Conservation (phyloP, 2,329 filamentous ascomycete species). For the Diaporthe sp. region DNA sequence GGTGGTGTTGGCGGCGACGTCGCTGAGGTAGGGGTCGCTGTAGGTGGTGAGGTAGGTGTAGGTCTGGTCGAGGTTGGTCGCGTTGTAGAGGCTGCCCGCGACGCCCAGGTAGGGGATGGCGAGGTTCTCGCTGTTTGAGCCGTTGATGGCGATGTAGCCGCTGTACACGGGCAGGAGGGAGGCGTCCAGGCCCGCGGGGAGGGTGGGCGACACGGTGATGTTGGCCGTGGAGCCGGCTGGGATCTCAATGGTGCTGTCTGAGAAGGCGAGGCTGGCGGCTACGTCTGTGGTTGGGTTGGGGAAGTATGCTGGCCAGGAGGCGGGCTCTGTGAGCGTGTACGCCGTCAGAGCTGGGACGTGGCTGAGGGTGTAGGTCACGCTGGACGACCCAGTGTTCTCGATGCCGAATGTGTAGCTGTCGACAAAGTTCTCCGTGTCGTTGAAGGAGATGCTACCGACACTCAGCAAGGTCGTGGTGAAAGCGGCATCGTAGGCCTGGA, state of each 20-base stretch:
- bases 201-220: slow-evolving; percentile 49
- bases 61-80: slow-evolving; percentile 41
- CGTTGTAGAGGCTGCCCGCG: slow-evolving; percentile 48
- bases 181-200: slow-evolving; percentile 37
- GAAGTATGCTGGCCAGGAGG: slow-evolving; percentile 1
- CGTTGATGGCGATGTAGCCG: slow-evolving; percentile 59
- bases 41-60: slow-evolving; percentile 41
- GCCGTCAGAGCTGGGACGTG: slow-evolving; percentile 54
- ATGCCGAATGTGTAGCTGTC: slow-evolving; percentile 52
- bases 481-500: slow-evolving; percentile 53
- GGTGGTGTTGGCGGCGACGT: slow-evolving; percentile 44
- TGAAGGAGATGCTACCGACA: slow-evolving; percentile 57
- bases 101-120: slow-evolving; percentile 58
- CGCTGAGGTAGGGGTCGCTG: background rate
- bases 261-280: slow-evolving; percentile 44
- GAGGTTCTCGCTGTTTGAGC: slow-evolving; percentile 54
- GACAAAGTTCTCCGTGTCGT: slow-evolving; percentile 56
- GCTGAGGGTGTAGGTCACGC: slow-evolving; percentile 54
- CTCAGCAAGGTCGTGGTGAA: slow-evolving; percentile 54
- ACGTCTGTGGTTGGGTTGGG: slow-evolving; percentile 39
- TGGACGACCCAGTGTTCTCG: slow-evolving; percentile 54
- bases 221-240: slow-evolving; percentile 47
- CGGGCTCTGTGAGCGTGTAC: slow-evolving; percentile 48
- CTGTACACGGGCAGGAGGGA: slow-evolving; percentile 57
- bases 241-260: slow-evolving; percentile 46